These are phyloP conservation scores for Artomyces pyxidatus DNA, from an alignment of 768 basidiomycete species.

Conservation along the genomic window DNA sequence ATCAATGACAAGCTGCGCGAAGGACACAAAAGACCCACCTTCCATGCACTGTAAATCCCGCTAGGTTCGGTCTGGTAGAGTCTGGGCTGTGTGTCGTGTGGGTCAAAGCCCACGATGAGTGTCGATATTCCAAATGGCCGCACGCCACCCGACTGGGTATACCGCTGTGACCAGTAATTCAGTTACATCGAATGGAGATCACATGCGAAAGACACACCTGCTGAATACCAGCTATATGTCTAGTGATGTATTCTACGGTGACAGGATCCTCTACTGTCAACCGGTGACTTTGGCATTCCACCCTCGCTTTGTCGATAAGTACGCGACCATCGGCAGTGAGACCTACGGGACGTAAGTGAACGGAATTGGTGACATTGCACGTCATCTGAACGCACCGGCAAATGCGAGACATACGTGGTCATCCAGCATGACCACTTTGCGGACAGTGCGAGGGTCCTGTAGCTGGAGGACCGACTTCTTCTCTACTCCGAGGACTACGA, in stretches of 20 bases:
- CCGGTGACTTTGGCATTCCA: constrained; percentile 96
- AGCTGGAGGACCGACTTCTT: constrained; percentile 97
- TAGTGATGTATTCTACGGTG: constrained; percentile 95
- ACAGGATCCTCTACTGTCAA: constrained; percentile 98
- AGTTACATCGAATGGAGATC: neutral
- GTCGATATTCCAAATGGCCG: constrained; percentile 98
- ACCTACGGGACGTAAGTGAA: constrained; percentile 40
- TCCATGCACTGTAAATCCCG: constrained; percentile 98
- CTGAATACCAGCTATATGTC: constrained; percentile 97
- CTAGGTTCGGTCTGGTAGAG: constrained; percentile 97
- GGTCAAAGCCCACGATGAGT: constrained; percentile 94
- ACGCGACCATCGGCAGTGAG: constrained; percentile 96
- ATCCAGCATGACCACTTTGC: constrained; percentile 97
- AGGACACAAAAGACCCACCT: constrained; percentile 54
- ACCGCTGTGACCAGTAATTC: constrained; percentile 46
- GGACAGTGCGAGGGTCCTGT: constrained; percentile 94
- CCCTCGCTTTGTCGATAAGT: constrained; percentile 93
- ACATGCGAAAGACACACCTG: constrained; percentile 49
- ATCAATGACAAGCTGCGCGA: no score
- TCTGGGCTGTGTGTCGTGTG: constrained; percentile 77
- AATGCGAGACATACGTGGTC: constrained; percentile 97
- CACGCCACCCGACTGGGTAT: constrained; percentile 98
- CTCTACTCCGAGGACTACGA: constrained; percentile 95
- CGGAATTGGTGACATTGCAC: constrained; percentile 4
- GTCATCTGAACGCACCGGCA: constrained; percentile 58